Base-by-base conservation (phyloP, 805 yeast species). In the Candida maltosa region DNA sequence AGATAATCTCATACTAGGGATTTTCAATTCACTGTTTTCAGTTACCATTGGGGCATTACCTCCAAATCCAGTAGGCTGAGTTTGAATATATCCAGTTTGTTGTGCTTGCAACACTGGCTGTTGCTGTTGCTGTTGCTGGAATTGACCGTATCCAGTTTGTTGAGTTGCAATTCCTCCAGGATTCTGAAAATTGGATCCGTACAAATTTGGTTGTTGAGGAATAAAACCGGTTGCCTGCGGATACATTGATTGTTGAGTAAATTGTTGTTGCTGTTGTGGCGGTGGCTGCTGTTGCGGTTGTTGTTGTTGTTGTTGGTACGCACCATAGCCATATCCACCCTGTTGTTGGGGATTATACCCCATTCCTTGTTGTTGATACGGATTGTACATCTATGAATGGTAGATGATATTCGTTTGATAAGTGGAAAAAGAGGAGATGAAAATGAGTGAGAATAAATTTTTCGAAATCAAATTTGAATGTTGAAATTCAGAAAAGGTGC, bases 1-100 rank as follows among this genome's bases (percentile, higher is more conserved):
- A 8, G 95, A 80, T 34, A 91, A 69, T 46, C 97, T 75, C 41
- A 86, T 84, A 45, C 65, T 66, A 28, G 93, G 93, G 43, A 84
- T 78, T 51, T 79, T 80, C 42, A 85, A 49, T 12, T 70, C 78
- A 26, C 61, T 69, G 52, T 80, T 78, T 48, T 76, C 77, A 14
- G 67, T 64, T 26, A 63, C 69, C 5, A 72, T n/a, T 47, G 52
- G 32, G 16, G 33, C 25, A 7, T 34, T 4, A 21, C 18, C n/a
- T 10, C 33, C 64, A 42, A 73, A 71, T 3, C 77, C 78, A 2
- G 78, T 72, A 4, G 70, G 70, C 35, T 70, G 76, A 2, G 60
- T 49, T 47, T 60, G 65, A 36, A 61, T 49, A 37, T 46, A 54
- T 1, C 69, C 70, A 2, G 70, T 62, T 17, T 49, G 59, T 35